These are phyloP conservation scores for Acer saccharum DNA, from an alignment of 345 rosid genomes.

Conservation along the genomic window DNA sequence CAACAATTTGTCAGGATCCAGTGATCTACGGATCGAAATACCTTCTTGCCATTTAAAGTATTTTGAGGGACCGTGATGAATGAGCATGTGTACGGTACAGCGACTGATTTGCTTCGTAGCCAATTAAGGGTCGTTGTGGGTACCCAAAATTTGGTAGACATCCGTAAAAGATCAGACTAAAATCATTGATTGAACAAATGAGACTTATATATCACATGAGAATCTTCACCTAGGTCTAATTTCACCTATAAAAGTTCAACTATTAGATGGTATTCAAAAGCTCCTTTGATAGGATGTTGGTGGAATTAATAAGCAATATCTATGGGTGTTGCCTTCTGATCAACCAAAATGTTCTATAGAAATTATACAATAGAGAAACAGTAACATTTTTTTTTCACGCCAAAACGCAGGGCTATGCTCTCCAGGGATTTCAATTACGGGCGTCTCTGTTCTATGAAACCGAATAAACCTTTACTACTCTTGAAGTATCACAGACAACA, in stretches of 20 bases:
- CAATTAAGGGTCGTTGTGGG: neutral
- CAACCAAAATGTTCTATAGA: neutral
- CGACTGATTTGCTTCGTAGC: neutral
- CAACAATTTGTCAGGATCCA: too few species aligned
- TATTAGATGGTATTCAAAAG: neutral
- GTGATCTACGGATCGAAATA: too few species aligned
- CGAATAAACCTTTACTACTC: conserved; percentile 78
- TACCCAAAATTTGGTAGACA: neutral
- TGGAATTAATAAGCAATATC: neutral
- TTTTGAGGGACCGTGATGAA: neutral
- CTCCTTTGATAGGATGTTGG: neutral
- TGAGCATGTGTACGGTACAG: neutral
- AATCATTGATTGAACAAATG: neutral
- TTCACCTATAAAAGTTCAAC: neutral
- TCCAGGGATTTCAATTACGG: neutral
- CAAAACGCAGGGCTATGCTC: neutral
- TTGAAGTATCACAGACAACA: conserved; percentile 85
- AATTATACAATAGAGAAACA: neutral
- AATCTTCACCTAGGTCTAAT: neutral
- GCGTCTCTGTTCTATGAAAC: conserved; percentile 35
- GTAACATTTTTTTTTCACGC: neutral
- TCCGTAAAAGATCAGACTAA: neutral
- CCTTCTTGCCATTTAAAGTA: neutral
- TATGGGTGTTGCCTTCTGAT: neutral
- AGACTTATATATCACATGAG: neutral